Base-by-base conservation (phyloP, 371 early-diverging fungal genomes). In the Funneliformis caledonium region DNA sequence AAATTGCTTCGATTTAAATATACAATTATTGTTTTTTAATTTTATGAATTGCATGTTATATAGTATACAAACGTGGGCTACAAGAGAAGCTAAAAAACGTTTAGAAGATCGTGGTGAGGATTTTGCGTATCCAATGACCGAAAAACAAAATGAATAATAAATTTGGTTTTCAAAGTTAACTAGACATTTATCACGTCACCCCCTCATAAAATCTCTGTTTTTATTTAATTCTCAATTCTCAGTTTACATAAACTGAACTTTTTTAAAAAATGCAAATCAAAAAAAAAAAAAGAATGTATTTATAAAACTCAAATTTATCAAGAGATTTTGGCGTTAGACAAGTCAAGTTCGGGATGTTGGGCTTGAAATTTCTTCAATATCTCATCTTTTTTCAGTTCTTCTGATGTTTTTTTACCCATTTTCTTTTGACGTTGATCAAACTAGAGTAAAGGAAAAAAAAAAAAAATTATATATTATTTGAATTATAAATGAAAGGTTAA, bases 381-480 rank as follows among this genome's bases (percentile, higher is more conserved):
- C 9, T 94, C 92, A 61, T 88, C 88, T 84, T 96, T 95, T 84
- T 93, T 90, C 59, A 91, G 77, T 33, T 95, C 93, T 67, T 97
- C 98, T 83, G 94, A 94, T 42, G 94, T 88, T 5, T 97, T 97
- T 76, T 89, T 83, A 7, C 94, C 94, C 87, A 93, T 91, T 10
- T 89, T 87, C 85, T 96, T 96, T 87, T 96, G 97, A 56, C 93
- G 89, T 82, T 97, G 96, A 82, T 97, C 98, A 88, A 93, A 97
- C 97, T 94, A 81, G 2, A 52, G 60, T 94, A 81, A 2, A 52
- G 60, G 61, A 64, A 22, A 9, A 74, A 11, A 45, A 52, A 59
- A 37, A 59, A 22, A 59, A 78, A 48, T 16, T 11, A 9, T 26
- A 2, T 45, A 12, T 26, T 59, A 61, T 52, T 62, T 12, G 43